Base-by-base conservation (phyloP, 352 stramenopile species). In the Globisporangium abappressorium region DNA sequence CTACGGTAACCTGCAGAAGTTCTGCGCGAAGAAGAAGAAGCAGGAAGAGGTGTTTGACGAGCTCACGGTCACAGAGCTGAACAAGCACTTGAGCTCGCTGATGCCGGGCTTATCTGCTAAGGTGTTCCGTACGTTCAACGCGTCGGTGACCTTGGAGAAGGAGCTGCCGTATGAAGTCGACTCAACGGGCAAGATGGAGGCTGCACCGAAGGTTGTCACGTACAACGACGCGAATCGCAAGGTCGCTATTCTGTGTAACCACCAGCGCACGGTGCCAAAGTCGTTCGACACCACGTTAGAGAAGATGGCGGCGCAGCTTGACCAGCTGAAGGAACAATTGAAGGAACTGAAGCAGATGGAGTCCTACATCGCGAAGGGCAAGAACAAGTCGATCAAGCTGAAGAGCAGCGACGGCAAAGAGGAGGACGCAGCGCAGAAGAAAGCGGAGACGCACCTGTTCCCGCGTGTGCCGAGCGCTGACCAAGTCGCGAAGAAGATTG, bases 171-270 rank as follows among this genome's bases (percentile, higher is more conserved):
- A 71, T 2, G 69, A 73, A 3, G 66, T 94, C 26, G 84, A 93
- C 47, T 76, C 76, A 1, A 68, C 88, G 24, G 84, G 84, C 11
- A 79, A 75, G 30, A 81, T 91, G 78, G 87, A 94, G 41, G 79
- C 85, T 0, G 70, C 87, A 1, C 84, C 93, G 41, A 98, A 99
- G 83, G 92, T 99, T 53, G 91, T 99, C 3, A 84, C 97, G 71
- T 99, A 99, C 89, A 99, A 99, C 69, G 97, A 99, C 74, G 98
- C 98, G n/a, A 99, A 99, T 84, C 91, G 98, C n/a, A 97, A 99
- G 87, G 98, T 99, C 20, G 98, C 98, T 22, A 99, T 99, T 73
- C 78, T 99, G 55, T 99, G 98, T 90, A 99, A 99, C 84, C 98
- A 99, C 82, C 98, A 99, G 76, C 89, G 94, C 55, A 99, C 98